phyloP scores from a whole-genome alignment of 441 rosid species.

The Pelargonium fulgidum region DNA sequence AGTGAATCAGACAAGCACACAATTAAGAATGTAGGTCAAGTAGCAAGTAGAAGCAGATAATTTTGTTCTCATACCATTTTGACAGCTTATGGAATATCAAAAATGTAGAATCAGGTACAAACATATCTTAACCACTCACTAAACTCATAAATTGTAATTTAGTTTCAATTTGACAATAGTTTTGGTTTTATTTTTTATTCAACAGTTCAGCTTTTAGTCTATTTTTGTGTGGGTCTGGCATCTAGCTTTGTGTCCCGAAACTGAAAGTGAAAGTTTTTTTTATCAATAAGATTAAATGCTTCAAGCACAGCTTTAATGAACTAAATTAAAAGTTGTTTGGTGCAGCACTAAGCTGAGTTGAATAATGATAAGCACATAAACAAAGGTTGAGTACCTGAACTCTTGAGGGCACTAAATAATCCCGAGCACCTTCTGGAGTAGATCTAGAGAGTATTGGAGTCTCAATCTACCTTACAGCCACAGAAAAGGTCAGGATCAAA shows the following conservation, averaged over 20 bases:
- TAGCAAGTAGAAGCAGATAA: constrained; percentile 8
- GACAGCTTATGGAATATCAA: neutral
- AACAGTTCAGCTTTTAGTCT: no score
- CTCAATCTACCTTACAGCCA: constrained; percentile 75
- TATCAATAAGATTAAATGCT: no score
- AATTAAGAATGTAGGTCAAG: constrained; percentile 21
- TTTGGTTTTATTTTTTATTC: no score
- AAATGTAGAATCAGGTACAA: neutral
- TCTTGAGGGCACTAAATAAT: constrained; percentile 95
- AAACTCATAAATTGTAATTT: no score
- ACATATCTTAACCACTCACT: neutral
- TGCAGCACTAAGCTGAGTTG: neutral
- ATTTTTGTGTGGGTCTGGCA: no score
- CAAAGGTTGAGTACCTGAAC: constrained; percentile 63
- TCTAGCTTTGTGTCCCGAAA: no score
- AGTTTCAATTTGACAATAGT: no score
- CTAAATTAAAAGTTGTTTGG: neutral
- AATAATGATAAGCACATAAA: neutral
- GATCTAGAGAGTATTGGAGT: constrained; percentile 94
- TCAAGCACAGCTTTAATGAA: neutral
- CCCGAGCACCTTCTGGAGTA: constrained; percentile 98
- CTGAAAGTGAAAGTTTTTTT: no score
- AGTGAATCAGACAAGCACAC: constrained; percentile 33
- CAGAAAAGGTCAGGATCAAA: constrained; percentile 38
- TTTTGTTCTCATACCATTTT: neutral